A percentile compares a stretch with the other conserved stretches of the same genome.
Evolutionary conservation across 768 basidiomycete species (phyloP).

Genomic region (Tephrocybe sp.): DNA sequence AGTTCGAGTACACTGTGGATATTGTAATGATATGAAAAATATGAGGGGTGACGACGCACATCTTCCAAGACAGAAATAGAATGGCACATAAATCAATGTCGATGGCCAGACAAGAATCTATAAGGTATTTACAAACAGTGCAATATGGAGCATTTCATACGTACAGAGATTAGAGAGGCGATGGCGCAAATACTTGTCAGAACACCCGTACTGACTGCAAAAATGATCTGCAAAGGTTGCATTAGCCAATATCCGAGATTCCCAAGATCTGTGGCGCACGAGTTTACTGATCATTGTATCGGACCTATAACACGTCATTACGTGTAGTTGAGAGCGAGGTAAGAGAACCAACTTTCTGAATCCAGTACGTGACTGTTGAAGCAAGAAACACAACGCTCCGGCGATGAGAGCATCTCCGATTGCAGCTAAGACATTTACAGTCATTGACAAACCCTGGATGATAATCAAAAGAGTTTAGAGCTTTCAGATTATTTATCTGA

Average conservation of each 20-base stretch:
- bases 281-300: no score
- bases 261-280: constrained; percentile 46
- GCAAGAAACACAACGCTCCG: constrained; percentile 45
- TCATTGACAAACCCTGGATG: constrained; percentile 51
- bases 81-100: constrained; percentile 56
- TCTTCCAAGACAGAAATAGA: constrained; percentile 56
- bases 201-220: constrained; percentile 40
- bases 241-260: constrained; percentile 23
- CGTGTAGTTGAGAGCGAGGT: constrained; percentile 7
- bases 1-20: constrained; percentile 51
- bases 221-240: constrained; percentile 31
- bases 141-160: constrained; percentile 25
- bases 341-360: constrained; percentile 43
- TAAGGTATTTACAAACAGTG: constrained; percentile 3
- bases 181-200: constrained; percentile 43
- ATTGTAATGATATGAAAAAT: neutral
- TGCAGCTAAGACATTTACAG: constrained; percentile 53
- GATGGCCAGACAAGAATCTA: constrained; percentile 48
- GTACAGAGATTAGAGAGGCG: no score
- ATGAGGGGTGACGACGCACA: constrained; percentile 28
- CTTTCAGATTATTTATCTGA: constrained; percentile 2
- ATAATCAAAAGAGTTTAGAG: no score
- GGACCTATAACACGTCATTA: constrained; percentile 27
- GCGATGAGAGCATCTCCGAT: constrained; percentile 51
- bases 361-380: constrained; percentile 51